Evolutionary conservation across 495 filamentous ascomycete species (phyloP).

Genomic region (Aspergillus conjunctus): DNA sequence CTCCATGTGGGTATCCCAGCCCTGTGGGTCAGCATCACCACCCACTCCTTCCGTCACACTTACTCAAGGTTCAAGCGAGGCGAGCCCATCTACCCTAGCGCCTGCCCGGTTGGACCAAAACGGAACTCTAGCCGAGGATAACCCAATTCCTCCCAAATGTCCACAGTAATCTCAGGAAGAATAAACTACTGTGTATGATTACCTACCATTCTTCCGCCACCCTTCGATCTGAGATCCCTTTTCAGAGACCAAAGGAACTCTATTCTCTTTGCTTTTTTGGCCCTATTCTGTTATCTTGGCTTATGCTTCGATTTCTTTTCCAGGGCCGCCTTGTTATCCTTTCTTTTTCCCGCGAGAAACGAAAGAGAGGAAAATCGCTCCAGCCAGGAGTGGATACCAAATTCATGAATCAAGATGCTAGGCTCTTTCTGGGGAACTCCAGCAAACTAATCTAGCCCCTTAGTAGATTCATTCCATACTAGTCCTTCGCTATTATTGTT

Average conservation of each 20-base stretch:
- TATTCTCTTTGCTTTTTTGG: too few species aligned
- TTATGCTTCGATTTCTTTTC: too few species aligned
- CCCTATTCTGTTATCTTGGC: too few species aligned
- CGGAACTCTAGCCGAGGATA: neutral
- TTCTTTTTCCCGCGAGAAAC: too few species aligned
- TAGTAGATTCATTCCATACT: too few species aligned
- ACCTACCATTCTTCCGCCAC: neutral
- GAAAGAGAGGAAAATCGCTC: too few species aligned
- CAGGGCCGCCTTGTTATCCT: too few species aligned
- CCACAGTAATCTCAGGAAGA: neutral
- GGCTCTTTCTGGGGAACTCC: neutral
- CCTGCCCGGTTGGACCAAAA: neutral
- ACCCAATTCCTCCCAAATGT: neutral
- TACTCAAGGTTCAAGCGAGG: neutral
- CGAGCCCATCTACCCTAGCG: neutral
- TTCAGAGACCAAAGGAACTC: too few species aligned
- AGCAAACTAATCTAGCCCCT: neutral
- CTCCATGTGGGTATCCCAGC: constrained; percentile 1
- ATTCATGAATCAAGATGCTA: neutral
- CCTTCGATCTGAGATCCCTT: neutral
- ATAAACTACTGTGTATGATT: neutral
- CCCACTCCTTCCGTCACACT: neutral
- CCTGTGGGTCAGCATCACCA: constrained; percentile 10
- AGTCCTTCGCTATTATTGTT: too few species aligned
- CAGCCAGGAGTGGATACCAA: neutral